Evolutionary conservation across 2,329 filamentous ascomycete species (phyloP).

Genomic region (Decorospora gaudefroyi): DNA sequence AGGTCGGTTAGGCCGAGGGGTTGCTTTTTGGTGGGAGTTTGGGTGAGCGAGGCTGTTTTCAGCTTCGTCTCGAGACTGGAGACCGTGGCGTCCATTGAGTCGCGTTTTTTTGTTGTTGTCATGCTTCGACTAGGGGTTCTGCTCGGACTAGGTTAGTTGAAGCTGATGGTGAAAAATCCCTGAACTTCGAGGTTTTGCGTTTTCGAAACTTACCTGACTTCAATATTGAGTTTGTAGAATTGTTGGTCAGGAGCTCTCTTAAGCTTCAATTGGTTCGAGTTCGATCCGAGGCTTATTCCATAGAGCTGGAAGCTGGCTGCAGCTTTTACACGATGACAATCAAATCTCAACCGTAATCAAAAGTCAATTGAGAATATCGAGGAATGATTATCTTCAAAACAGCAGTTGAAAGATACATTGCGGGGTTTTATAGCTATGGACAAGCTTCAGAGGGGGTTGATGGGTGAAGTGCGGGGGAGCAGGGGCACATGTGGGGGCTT

Average conservation of each 20-base stretch:
- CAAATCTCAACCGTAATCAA: not conserved
- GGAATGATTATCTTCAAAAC: not conserved
- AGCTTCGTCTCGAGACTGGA: slow-evolving; percentile 22
- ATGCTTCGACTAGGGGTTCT: slow-evolving; percentile 1
- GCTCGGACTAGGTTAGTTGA: too few species aligned
- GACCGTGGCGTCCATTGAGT: slow-evolving; percentile 41
- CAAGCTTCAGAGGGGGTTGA: slow-evolving; percentile 14
- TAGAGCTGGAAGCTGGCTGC: too few species aligned
- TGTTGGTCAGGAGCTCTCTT: too few species aligned
- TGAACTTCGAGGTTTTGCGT: too few species aligned
- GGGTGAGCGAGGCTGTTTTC: slow-evolving; percentile 17
- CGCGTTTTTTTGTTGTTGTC: slow-evolving; percentile 25
- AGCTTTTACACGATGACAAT: too few species aligned
- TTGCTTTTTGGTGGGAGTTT: slow-evolving; percentile 30
- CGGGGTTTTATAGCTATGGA: slow-evolving; percentile 35
- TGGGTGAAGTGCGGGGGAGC: slow-evolving; percentile 37
- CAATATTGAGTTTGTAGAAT: too few species aligned
- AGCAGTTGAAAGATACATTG: slow-evolving; percentile 6
- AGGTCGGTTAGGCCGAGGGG: slow-evolving; percentile 29
- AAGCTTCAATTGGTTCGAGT: too few species aligned
- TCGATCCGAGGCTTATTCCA: too few species aligned
- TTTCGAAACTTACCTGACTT: too few species aligned
- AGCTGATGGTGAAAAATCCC: too few species aligned
- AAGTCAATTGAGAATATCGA: not conserved
- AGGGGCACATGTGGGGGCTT: slow-evolving; percentile 31